Evolutionary conservation across 1,284 basidiomycete species (phyloP), one percentile per base, ranked within the genome.

Genomic region (Pholiota adiposa): DNA sequence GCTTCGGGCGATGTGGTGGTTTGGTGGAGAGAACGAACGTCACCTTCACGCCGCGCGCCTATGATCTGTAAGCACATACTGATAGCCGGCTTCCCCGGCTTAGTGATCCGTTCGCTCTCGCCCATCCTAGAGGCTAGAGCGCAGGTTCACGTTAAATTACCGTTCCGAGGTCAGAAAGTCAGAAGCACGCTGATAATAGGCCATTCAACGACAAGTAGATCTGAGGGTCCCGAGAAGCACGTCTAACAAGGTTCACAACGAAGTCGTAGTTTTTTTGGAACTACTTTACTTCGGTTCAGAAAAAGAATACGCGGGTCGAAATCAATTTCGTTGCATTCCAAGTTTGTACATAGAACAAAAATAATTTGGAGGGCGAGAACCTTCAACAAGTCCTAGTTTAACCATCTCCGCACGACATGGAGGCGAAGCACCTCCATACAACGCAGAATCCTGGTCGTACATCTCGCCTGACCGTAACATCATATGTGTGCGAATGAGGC

Each of bases 391-490:
- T 25, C 41, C 19, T 4, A 21, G 7, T 23, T 21, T 11, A 11
- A 44, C 9, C 19, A 23, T 44, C 23, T 44, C 41, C 3, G 21
- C 41, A 9, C 14, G 21, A 44, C 41, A 44, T 4, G 41, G 41
- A 12, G 41, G 21, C 6, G 14, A 12, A 44, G 7, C 23, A 12
- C 41, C 21, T 12, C 8, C 19, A 4, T 44, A 9, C 8, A 21
- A 19, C 18, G 14, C 19, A 25, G 2, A 23, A 23, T 44, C 21
- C 41, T 44, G 41, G 23, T 59, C 58, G 14, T 51, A 55, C 31
- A 31, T 27, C n/a, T 44, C 46, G n/a, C 53, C 38, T 6, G 52
- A 54, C n/a, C 58, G 58, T 46, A 59, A 18, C 18, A 36, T 41
- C 34, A 51, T 51, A 23, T 51, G 29, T 43, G 19, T 54, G 34